A percentile compares a stretch with the other conserved stretches of the same genome.
Evolutionary conservation across 805 yeast species (phyloP).

Genomic region (Zygotorulaspora florentina): DNA sequence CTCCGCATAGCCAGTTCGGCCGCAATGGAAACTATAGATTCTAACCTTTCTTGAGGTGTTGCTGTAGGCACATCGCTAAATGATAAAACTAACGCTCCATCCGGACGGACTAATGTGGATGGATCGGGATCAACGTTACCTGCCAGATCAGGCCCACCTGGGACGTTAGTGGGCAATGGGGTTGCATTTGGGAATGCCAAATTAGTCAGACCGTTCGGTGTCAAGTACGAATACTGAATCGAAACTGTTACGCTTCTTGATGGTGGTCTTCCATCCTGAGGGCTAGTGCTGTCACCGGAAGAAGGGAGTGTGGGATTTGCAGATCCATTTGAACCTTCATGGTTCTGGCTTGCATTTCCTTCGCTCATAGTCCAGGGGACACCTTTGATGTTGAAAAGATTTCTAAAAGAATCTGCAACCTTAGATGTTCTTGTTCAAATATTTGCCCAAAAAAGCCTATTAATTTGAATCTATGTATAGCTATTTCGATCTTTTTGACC

Average conservation of each 20-base stretch:
- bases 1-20: constrained; percentile 67
- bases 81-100: constrained; percentile 57
- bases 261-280: constrained; percentile 8
- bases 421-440: no score
- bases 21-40: constrained; percentile 59
- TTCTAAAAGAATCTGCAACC: no score
- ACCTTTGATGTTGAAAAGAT: no score
- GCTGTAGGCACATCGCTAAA: constrained; percentile 63
- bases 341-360: constrained; percentile 3
- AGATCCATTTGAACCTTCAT: constrained; percentile 7
- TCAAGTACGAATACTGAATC: constrained; percentile 29
- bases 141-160: background rate
- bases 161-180: constrained; percentile 1
- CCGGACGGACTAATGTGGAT: constrained; percentile 14
- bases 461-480: no score
- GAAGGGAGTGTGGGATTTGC: constrained; percentile 8
- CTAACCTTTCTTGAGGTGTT: constrained; percentile 56
- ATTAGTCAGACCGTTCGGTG: constrained; percentile 8
- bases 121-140: constrained; percentile 12
- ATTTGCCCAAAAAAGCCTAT: no score
- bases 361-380: constrained; percentile 3
- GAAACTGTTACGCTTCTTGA: constrained; percentile 31
- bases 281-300: background rate
- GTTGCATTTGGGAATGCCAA: constrained; percentile 20
- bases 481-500: no score